Evolutionary conservation across 352 stramenopile species (phyloP), one percentile per base, ranked within the genome.

Genomic region (Thraustotheca clavata): DNA sequence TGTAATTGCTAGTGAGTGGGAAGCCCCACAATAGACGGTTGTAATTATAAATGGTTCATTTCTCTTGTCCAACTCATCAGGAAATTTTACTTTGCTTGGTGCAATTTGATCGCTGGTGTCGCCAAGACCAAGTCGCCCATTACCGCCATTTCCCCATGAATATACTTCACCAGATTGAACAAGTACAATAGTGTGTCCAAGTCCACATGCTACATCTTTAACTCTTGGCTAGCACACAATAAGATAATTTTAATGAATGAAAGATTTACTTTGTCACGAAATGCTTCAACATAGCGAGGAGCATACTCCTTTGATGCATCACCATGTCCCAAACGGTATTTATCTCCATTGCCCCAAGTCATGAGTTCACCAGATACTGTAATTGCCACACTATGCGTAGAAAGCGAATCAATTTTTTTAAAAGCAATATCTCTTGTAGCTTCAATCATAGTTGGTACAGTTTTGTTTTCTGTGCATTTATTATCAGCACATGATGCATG

Each of bases 381-480:
- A 39, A 92, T 80, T 0, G 78, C 83, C 11, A 91, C 79, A 43
- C 81, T 90, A 48, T 94, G 85, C 0, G 84, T 94, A 7, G 84
- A 94, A 1, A 94, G 69, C 20, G 84, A 91, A 43, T 90, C 82
- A n/a, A 94, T 84, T 50, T 84, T 87, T 0, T 69, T 50, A 31
- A 91, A 86, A 4, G 71, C 43, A 12, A 80, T 24, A 31, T 80
- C 80, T 11, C 68, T 71, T 1, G 73, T 87, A 0, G 80, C 76
- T 1, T 65, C 70, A 60, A 94, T 73, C 39, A 88, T 69, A 5
- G 80, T 91, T 1, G 84, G 82, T 0, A 76, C 67, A 29, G 36
- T 71, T 50, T 94, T 94, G 71, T 94, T 94, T 59, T 94, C 84
- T 0, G 83, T 91, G 49, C 84, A 94, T 31, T 91, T 90, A 2